A percentile compares a stretch with the other conserved stretches of the same genome.
Evolutionary conservation across 306 rosid genomes (phyloP).

Genomic region (Glycine soja): DNA sequence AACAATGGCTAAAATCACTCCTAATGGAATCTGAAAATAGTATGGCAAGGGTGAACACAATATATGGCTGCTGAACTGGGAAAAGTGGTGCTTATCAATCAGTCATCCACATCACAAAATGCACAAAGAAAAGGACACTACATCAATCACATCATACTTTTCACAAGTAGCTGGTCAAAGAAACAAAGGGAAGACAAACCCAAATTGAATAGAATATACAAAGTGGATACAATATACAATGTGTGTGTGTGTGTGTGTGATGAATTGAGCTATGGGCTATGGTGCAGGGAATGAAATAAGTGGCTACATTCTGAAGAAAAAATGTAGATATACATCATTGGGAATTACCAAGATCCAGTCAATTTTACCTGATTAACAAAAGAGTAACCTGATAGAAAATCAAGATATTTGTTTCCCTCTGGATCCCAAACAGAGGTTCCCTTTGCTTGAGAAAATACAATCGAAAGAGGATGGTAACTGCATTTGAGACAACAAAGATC

Average conservation of each 20-base stretch:
- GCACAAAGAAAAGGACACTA: constrained; percentile 18
- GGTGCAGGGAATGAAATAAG: no score
- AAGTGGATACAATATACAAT: no score
- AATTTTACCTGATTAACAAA: constrained; percentile 91
- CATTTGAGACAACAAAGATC: constrained; percentile 40
- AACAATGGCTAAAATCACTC: no score
- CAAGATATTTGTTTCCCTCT: constrained; percentile 89
- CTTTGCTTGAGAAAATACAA: constrained; percentile 86
- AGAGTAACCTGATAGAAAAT: constrained; percentile 91
- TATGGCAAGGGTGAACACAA: constrained; percentile 17
- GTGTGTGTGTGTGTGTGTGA: no score
- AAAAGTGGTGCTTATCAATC: no score
- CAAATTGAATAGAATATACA: no score
- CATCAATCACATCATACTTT: constrained; percentile 23
- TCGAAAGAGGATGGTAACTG: constrained; percentile 96
- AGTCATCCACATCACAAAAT: constrained; percentile 21
- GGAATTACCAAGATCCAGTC: constrained; percentile 2
- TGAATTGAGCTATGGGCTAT: no score
- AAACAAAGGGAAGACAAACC: no score
- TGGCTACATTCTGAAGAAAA: constrained; percentile 3
- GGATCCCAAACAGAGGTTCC: constrained; percentile 93
- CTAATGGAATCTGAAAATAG: no score
- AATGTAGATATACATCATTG: no score
- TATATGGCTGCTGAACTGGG: constrained; percentile 20
- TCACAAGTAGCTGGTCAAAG: no score